Percentiles rank a stretch among this genome's conserved stretches.
Evolutionary conservation across 352 stramenopile genomes (phyloP).

Genomic region (Phytophthora rubi): DNA sequence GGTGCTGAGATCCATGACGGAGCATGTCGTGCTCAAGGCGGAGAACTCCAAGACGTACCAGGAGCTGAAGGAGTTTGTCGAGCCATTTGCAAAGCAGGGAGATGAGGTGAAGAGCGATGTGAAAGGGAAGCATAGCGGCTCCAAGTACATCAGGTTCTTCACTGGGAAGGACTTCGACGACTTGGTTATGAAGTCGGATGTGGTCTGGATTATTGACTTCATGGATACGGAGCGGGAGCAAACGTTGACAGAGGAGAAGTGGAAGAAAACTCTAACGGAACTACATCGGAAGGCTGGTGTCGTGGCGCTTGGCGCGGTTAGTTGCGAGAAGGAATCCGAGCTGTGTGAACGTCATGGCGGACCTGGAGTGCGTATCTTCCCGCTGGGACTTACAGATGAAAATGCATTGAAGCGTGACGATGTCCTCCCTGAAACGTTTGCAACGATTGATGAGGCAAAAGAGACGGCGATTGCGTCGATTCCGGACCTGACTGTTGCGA

Average conservation of each 20-base stretch:
- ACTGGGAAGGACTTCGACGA: conserved; percentile 55
- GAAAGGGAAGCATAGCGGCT: conserved; percentile 19
- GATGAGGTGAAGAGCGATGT: conserved; percentile 23
- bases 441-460: conserved; percentile 55
- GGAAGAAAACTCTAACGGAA: conserved; percentile 55
- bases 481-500: conserved; percentile 48
- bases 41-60: conserved; percentile 63
- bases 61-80: conserved; percentile 61
- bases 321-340: conserved; percentile 50
- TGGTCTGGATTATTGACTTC: conserved; percentile 76
- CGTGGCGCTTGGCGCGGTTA: conserved; percentile 61
- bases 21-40: conserved; percentile 36
- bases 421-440: conserved; percentile 46
- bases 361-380: conserved; percentile 60
- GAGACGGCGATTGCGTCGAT: conserved; percentile 55
- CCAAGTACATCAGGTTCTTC: conserved; percentile 47
- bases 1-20: conserved; percentile 46
- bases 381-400: conserved; percentile 37
- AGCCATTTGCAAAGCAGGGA: conserved; percentile 44
- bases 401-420: conserved; percentile 46
- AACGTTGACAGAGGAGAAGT: conserved; percentile 39
- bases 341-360: conserved; percentile 63
- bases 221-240: conserved; percentile 48
- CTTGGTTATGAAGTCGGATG: conserved; percentile 52
- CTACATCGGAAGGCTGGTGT: conserved; percentile 68